Evolutionary conservation across 495 filamentous ascomycete species (phyloP).

Genomic region (Trichoderma orchidacearum): DNA sequence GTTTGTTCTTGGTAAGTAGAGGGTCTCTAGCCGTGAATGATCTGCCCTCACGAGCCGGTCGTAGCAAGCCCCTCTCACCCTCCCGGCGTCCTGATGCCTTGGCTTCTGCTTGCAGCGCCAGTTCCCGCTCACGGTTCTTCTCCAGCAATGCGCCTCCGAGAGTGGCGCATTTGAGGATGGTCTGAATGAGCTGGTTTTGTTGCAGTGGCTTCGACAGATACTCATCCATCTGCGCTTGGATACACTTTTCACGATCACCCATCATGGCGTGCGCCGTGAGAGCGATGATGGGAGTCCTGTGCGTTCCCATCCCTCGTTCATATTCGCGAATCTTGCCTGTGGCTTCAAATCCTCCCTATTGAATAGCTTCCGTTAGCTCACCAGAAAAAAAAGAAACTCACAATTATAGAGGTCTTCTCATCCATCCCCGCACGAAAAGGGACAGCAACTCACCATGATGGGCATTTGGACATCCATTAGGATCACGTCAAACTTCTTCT

Average conservation of each 20-base stretch:
- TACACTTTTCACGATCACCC: constrained; percentile 95
- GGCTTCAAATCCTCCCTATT: constrained; percentile 86
- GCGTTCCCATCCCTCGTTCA: constrained; percentile 61
- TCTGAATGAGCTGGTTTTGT: constrained; percentile 97
- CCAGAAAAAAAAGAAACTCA: background rate
- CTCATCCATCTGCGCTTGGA: constrained; percentile 98
- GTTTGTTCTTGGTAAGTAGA: background rate
- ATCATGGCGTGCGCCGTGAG: constrained; percentile 98
- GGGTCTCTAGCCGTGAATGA: constrained; percentile 6
- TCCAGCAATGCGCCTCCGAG: constrained; percentile 82
- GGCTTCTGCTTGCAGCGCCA: constrained; percentile 21
- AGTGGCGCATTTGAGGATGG: constrained; percentile 89
- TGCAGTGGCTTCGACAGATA: constrained; percentile 97
- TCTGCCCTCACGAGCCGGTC: constrained; percentile 17
- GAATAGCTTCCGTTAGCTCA: constrained; percentile 12
- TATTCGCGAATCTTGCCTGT: constrained; percentile 95
- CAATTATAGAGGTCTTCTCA: background rate
- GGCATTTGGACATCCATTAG: constrained; percentile 99
- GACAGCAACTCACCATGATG: constrained; percentile 67
- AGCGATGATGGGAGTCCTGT: constrained; percentile 89
- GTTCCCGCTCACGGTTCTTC: constrained; percentile 36
- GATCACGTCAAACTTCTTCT: constrained; percentile 87
- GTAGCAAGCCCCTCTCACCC: constrained; percentile 10
- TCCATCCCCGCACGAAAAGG: background rate
- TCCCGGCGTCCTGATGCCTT: constrained; percentile 10